Evolutionary conservation across 2,329 filamentous ascomycete genomes (phyloP).

Genomic region (Colletotrichum spinosum): DNA sequence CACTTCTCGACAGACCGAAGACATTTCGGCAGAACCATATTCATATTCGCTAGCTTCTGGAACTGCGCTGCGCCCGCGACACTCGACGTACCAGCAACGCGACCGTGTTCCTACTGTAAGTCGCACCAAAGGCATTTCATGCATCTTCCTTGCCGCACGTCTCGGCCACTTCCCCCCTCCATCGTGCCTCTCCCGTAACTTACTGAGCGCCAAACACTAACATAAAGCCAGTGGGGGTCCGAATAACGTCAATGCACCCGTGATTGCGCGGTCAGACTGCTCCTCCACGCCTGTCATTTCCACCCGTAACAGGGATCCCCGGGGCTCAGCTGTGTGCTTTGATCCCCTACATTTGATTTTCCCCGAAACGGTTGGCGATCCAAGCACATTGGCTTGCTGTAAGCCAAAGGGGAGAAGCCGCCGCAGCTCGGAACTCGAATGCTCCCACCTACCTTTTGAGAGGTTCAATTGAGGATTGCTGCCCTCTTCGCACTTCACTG

Average conservation of each 20-base stretch:
- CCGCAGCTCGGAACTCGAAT: slow-evolving; percentile 15
- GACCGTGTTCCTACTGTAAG: slow-evolving; percentile 21
- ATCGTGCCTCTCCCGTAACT: slow-evolving; percentile 27
- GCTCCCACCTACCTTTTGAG: slow-evolving; percentile 21
- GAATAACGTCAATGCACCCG: slow-evolving; percentile 35
- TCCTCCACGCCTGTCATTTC: slow-evolving; percentile 32
- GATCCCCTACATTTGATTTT: slow-evolving; percentile 34
- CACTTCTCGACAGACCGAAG: slow-evolving; percentile 11
- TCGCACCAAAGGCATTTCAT: slow-evolving; percentile 28
- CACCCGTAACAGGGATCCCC: slow-evolving; percentile 35
- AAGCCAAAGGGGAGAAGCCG: slow-evolving; percentile 5
- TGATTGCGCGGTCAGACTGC: slow-evolving; percentile 35
- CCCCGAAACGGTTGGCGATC: slow-evolving; percentile 33
- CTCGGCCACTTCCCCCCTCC: slow-evolving; percentile 8
- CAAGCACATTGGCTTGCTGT: slow-evolving; percentile 33
- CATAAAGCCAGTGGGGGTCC: slow-evolving; percentile 26
- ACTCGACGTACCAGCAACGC: slow-evolving; percentile 1
- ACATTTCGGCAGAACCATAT: not conserved
- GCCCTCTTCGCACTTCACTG: slow-evolving; percentile 14
- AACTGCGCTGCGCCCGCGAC: slow-evolving; percentile 16
- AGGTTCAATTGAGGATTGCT: slow-evolving; percentile 31
- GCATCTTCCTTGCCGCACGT: slow-evolving; percentile 35
- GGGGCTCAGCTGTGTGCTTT: slow-evolving; percentile 35
- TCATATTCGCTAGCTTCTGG: too few relatives aligned
- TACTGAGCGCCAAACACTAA: slow-evolving; percentile 23